Evolutionary conservation across 139 green algal genomes (phyloP).

Genomic region (Chlorella sp.): DNA sequence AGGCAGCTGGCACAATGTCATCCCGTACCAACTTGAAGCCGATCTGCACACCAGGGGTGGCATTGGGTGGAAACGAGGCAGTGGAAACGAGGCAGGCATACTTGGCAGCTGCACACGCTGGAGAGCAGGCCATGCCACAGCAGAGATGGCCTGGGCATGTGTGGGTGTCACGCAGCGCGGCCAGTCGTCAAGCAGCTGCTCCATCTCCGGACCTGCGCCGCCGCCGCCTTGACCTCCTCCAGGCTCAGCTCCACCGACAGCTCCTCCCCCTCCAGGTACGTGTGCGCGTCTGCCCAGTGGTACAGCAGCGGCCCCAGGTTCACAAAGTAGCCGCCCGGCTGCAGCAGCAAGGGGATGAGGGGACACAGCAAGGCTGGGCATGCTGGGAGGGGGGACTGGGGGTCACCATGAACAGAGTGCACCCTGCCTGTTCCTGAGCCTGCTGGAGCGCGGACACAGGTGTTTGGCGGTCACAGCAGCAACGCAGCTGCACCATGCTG

Average conservation of each 20-base stretch:
- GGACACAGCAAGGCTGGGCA: not conserved
- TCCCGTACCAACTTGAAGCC: conserved; percentile 36
- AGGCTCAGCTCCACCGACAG: conserved; percentile 84
- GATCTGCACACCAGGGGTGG: conserved; percentile 25
- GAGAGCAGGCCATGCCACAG: conserved; percentile 47
- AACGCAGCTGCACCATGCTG: too few relatives aligned
- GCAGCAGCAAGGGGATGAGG: not conserved
- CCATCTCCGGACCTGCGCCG: conserved; percentile 61
- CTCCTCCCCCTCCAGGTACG: conserved; percentile 44
- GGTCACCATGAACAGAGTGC: too few relatives aligned
- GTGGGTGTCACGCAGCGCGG: too few relatives aligned
- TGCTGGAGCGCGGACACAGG: conserved; percentile 41
- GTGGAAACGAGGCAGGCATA: too few relatives aligned
- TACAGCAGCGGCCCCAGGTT: conserved; percentile 97
- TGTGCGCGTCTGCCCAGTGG: conserved; percentile 86
- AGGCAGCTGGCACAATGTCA: conserved; percentile 37
- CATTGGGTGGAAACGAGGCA: too few relatives aligned
- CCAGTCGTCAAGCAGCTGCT: too few relatives aligned
- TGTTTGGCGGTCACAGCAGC: too few relatives aligned
- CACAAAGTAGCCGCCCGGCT: conserved; percentile 85
- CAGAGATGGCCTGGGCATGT: too few relatives aligned
- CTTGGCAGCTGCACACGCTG: not conserved
- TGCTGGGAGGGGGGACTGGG: too few relatives aligned
- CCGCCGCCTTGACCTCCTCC: conserved; percentile 68
- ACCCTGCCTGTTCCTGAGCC: too few relatives aligned